These are phyloP conservation scores for Globisporangium viniferum DNA, from an alignment of 352 stramenopile genomes.

Conservation along the genomic window DNA sequence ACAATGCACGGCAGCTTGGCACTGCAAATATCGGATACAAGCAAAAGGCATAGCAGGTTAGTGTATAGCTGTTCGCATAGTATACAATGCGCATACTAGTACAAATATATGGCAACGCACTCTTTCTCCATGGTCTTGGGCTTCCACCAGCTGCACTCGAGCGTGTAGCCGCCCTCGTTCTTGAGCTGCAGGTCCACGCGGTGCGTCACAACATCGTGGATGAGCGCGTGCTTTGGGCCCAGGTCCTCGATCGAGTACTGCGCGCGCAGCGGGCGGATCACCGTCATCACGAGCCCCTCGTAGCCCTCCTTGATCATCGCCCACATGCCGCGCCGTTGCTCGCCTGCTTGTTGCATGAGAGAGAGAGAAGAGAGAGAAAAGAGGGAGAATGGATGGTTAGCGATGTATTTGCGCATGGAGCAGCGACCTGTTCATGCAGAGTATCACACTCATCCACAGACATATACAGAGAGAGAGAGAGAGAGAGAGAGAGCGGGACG, in stretches of 20 bases:
- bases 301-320: slow-evolving; percentile 81
- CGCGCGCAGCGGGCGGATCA: slow-evolving; percentile 50
- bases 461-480: neutral
- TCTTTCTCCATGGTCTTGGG: slow-evolving; percentile 26
- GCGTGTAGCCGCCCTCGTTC: slow-evolving; percentile 64
- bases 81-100: too few relatives aligned
- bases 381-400: too few relatives aligned
- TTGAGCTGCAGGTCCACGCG: slow-evolving; percentile 73
- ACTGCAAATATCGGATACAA: slow-evolving; percentile 1
- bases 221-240: slow-evolving; percentile 32
- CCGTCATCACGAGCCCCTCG: slow-evolving; percentile 75
- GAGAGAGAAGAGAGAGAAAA: neutral
- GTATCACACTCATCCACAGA: neutral
- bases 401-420: neutral
- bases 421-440: too few relatives aligned
- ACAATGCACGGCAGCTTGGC: slow-evolving; percentile 73
- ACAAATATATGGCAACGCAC: slow-evolving; percentile 15
- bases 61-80: neutral
- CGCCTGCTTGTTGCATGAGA: neutral
- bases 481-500: neutral
- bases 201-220: slow-evolving; percentile 58
- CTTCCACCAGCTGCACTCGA: slow-evolving; percentile 89
- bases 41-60: neutral
- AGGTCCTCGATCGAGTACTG: too few relatives aligned
- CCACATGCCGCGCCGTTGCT: slow-evolving; percentile 70